phyloP scores from a whole-genome alignment of 306 rosid species.

The Begonia fuchsioides region DNA sequence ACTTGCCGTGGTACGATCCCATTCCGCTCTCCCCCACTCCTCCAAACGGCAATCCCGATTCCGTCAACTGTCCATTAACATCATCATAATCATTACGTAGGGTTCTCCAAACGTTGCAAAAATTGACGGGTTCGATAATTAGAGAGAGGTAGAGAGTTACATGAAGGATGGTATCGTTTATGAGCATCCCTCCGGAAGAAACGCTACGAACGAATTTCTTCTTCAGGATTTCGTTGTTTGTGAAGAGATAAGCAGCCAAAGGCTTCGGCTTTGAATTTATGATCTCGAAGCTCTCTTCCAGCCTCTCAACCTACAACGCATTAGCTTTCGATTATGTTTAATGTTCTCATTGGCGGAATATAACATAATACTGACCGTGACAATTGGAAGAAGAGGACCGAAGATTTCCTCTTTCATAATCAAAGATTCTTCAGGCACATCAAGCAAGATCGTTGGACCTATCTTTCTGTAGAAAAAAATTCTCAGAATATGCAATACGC shows the following conservation, averaged over 20 bases:
- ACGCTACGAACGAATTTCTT: constrained; percentile 47
- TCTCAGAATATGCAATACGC: too few relatives aligned
- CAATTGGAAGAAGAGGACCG: constrained; percentile 63
- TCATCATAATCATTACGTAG: background rate
- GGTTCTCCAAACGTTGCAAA: background rate
- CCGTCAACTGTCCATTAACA: constrained; percentile 34
- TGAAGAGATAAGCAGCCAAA: constrained; percentile 66
- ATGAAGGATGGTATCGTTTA: constrained; percentile 58
- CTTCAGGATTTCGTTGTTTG: constrained; percentile 59
- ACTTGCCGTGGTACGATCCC: constrained; percentile 75
- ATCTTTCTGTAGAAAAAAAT: constrained; percentile 47
- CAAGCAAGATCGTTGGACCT: constrained; percentile 63
- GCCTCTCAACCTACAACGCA: constrained; percentile 39
- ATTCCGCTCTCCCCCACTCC: constrained; percentile 90
- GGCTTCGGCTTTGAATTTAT: constrained; percentile 68
- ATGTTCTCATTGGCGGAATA: too few relatives aligned
- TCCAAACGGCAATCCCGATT: constrained; percentile 60
- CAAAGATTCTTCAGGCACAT: constrained; percentile 47
- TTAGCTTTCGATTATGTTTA: too few relatives aligned
- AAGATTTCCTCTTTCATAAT: constrained; percentile 81
- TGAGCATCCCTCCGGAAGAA: constrained; percentile 82
- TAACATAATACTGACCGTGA: constrained; percentile 34
- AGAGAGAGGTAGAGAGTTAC: constrained; percentile 12
- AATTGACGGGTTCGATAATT: background rate
- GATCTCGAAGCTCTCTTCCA: constrained; percentile 42